Evolutionary conservation across 164 flowering plant genomes (phyloP).

Genomic region (Tinospora cordifolia): DNA sequence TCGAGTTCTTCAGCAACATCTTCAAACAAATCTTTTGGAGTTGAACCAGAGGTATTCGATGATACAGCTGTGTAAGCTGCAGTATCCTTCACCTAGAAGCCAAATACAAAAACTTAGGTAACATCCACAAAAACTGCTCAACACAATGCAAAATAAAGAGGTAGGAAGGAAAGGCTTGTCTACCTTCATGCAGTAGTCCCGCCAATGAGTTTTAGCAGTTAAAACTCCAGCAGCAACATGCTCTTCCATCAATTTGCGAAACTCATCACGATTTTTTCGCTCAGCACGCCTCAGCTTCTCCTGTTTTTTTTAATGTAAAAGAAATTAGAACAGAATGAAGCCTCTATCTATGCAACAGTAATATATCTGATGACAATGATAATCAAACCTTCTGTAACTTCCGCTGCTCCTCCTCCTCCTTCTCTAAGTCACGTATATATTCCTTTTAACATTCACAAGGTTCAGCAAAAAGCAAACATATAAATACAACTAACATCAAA

Average conservation of each 20-base stretch:
- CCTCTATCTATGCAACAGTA: not conserved
- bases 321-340: conserved; percentile 5
- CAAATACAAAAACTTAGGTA: conserved; percentile 4
- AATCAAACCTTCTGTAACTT: conserved; percentile 71
- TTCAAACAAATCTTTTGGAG: conserved; percentile 93
- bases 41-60: conserved; percentile 81
- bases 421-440: conserved; percentile 79
- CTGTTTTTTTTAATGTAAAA: conserved; percentile 23
- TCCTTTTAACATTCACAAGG: conserved; percentile 48
- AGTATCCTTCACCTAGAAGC: conserved; percentile 69
- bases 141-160: not conserved
- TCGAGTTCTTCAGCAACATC: conserved; percentile 81
- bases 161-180: too few species aligned
- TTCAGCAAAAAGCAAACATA: conserved; percentile 12
- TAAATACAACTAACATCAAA: not conserved
- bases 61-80: conserved; percentile 75
- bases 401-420: conserved; percentile 89
- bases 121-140: not conserved
- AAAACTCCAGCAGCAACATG: conserved; percentile 67
- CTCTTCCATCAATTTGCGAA: conserved; percentile 82
- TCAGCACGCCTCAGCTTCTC: conserved; percentile 76
- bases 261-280: conserved; percentile 89
- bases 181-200: conserved; percentile 89
- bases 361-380: not conserved
- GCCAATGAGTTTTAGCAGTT: conserved; percentile 85